A percentile compares a stretch with the other conserved stretches of the same genome.
Conservation (phyloP, 768 basidiomycete genomes). For the Suillus subalutaceus region DNA sequence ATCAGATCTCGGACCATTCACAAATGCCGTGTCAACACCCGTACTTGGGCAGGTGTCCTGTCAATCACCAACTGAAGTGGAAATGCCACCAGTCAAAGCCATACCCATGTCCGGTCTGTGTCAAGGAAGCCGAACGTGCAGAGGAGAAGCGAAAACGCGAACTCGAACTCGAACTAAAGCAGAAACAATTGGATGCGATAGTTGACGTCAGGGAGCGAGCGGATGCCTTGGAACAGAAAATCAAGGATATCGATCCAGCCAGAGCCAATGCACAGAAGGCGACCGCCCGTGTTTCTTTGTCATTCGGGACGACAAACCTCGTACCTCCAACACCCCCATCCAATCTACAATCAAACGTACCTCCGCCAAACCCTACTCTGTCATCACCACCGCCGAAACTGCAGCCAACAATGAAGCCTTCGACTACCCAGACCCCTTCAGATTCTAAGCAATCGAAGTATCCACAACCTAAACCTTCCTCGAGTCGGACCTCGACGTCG, state of each 20-base stretch:
- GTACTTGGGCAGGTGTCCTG: slow-evolving; percentile 42
- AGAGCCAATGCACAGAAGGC: slow-evolving; percentile 20
- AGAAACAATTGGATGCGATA: slow-evolving; percentile 36
- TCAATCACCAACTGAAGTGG: slow-evolving; percentile 45
- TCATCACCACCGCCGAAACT: background rate
- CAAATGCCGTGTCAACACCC: slow-evolving; percentile 50
- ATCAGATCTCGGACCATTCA: slow-evolving; percentile 57
- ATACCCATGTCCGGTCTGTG: slow-evolving; percentile 47
- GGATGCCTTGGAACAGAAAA: slow-evolving; percentile 43
- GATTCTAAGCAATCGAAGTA: background rate
- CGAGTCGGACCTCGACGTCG: background rate
- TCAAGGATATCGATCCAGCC: slow-evolving; percentile 46
- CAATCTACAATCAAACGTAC: slow-evolving; percentile 10
- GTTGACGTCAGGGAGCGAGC: slow-evolving; percentile 43
- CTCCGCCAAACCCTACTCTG: slow-evolving; percentile 8
- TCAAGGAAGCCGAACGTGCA: slow-evolving; percentile 43
- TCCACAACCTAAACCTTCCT: background rate
- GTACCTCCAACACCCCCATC: background rate
- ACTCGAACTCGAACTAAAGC: slow-evolving; percentile 37
- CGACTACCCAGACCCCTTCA: background rate
- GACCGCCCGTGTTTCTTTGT: background rate
- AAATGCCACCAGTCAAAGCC: slow-evolving; percentile 46
- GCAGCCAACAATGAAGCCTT: background rate
- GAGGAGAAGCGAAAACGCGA: slow-evolving; percentile 45
- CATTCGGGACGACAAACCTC: background rate